Evolutionary conservation across 148 eudicot species (phyloP), one percentile per base, ranked within the genome.

Genomic region (Arbutus unedo): DNA sequence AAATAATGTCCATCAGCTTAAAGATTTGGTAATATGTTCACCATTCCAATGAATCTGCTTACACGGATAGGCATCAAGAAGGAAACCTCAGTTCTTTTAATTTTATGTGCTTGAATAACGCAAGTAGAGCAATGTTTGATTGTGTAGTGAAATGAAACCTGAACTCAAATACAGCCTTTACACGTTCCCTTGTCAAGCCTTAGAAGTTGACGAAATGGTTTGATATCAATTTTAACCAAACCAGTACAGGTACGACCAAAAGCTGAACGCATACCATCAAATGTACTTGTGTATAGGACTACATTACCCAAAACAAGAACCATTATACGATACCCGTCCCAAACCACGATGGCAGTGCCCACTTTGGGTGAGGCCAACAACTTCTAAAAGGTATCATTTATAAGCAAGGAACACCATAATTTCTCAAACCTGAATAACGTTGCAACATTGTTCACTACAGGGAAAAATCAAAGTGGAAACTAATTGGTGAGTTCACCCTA

Each of bases 201-300:
- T 56, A 13, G 13, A 56, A 56, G 19, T 14, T 56, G 60, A 56
- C 19, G 4, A 56, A 16, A 56, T 56, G 60, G 19, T 14, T 56
- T 16, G 60, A 56, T 56, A 56, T 56, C 60, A 56, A 56, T 10
- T 14, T 38, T 14, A 66, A 66, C 2, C 3, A 31, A 66, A 23
- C 43, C 13, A 23, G 72, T 66, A 7, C 2, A 4, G 76, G 50
- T 31, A 43, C n/a, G 16, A 6, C 1, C 3, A 72, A 72, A 44
- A 25, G 76, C 19, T 72, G 49, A 72, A 44, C 19, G 76, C 25
- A 73, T 47, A 73, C 76, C 76, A 45, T 19, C 25, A 73, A 47
- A 44, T 3, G 38, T 31, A 31, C 15, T 73, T 45, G 25, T 73
- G 51, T 16, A 0, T 9, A 23, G 4, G 13, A 44, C n/a, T 31